Conservation (phyloP, 2,329 filamentous ascomycete genomes). For the Hyphodiscus sp. region DNA sequence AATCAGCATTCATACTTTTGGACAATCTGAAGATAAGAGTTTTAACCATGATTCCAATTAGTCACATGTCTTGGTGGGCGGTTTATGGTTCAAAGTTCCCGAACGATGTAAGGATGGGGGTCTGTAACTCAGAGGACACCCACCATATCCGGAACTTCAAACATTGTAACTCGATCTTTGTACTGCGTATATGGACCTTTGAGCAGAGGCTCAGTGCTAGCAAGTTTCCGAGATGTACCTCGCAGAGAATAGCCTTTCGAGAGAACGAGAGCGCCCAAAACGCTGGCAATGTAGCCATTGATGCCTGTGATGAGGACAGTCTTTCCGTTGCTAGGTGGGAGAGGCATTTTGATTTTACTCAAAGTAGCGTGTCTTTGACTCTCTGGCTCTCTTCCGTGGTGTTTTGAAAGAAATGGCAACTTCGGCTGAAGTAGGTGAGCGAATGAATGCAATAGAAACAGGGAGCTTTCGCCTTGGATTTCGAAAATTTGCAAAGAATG, state of each 20-base stretch:
- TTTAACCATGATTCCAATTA: background rate
- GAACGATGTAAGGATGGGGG: no score
- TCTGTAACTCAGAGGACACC: no score
- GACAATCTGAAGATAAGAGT: no score
- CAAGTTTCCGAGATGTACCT: constrained; percentile 24
- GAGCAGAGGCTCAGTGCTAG: constrained; percentile 19
- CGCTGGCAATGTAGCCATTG: constrained; percentile 30
- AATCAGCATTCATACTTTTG: no score
- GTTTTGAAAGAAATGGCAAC: no score
- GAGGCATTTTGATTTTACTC: constrained; percentile 14
- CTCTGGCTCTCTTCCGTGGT: no score
- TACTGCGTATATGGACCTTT: constrained; percentile 25
- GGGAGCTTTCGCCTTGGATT: no score
- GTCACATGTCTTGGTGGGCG: background rate
- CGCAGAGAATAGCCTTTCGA: constrained; percentile 26
- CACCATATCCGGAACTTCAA: constrained; percentile 24
- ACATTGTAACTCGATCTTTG: constrained; percentile 22
- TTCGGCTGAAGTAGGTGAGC: no score
- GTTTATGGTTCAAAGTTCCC: background rate
- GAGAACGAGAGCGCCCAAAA: constrained; percentile 24
- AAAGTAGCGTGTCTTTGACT: no score
- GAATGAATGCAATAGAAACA: no score
- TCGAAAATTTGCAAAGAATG: no score
- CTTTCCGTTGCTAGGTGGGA: constrained; percentile 22
- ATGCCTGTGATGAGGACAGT: constrained; percentile 30